Evolutionary conservation across 1,284 basidiomycete genomes (phyloP).

Genomic region (Microstroma glucosiphilum): DNA sequence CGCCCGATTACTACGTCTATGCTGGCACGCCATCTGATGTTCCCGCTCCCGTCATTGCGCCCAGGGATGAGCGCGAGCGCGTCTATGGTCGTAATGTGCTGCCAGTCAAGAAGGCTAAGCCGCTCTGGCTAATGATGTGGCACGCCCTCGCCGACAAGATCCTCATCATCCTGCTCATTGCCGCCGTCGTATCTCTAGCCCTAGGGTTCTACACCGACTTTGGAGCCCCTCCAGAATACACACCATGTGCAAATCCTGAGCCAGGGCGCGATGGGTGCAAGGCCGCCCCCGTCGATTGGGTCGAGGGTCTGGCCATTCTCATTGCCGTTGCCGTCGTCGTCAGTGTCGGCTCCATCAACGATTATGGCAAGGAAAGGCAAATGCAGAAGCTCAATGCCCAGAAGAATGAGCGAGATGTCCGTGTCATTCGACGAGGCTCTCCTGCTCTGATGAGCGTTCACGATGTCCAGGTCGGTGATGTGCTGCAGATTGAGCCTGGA

Average conservation of each 20-base stretch:
- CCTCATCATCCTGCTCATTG: slow-evolving; percentile 77
- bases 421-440: slow-evolving; percentile 76
- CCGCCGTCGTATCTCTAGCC: slow-evolving; percentile 85
- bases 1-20: slow-evolving; percentile 17
- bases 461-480: slow-evolving; percentile 88
- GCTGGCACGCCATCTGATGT: slow-evolving; percentile 7
- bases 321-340: slow-evolving; percentile 64
- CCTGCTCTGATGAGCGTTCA: slow-evolving; percentile 73
- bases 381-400: slow-evolving; percentile 87
- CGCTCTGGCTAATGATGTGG: slow-evolving; percentile 81
- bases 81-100: slow-evolving; percentile 79
- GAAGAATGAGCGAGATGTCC: slow-evolving; percentile 89
- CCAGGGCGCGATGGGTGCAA: slow-evolving; percentile 30
- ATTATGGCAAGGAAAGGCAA: slow-evolving; percentile 96
- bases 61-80: slow-evolving; percentile 29
- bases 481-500: slow-evolving; percentile 85
- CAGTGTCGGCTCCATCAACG: slow-evolving; percentile 73
- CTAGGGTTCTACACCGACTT: slow-evolving; percentile 91
- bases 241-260: slow-evolving; percentile 52
- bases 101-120: slow-evolving; percentile 71
- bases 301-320: slow-evolving; percentile 95
- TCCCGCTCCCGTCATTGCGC: slow-evolving; percentile 21
- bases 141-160: slow-evolving; percentile 91
- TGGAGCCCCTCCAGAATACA: slow-evolving; percentile 61
- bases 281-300: slow-evolving; percentile 68